Percentiles rank a stretch among this genome's conserved stretches.
Evolutionary conservation across 2,329 filamentous ascomycete genomes (phyloP).

Genomic region (Ophiostoma montium): DNA sequence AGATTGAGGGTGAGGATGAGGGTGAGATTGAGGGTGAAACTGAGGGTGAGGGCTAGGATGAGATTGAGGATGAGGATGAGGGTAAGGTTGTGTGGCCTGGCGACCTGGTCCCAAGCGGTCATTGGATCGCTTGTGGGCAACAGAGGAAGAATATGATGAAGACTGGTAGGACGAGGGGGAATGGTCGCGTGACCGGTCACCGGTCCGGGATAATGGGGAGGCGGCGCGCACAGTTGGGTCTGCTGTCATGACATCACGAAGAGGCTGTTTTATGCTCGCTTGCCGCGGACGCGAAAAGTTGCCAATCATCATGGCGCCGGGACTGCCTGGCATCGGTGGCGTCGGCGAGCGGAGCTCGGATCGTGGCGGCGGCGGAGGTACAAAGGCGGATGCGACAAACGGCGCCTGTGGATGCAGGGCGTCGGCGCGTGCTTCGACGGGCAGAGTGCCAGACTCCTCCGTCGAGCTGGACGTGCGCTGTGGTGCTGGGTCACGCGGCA

Average conservation of each 20-base stretch:
- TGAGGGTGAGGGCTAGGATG: no score
- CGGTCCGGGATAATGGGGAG: slow-evolving; percentile 24
- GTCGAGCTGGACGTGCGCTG: slow-evolving; percentile 7
- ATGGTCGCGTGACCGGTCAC: slow-evolving; percentile 26
- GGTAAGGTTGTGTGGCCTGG: slow-evolving; percentile 7
- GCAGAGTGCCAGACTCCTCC: slow-evolving; percentile 3
- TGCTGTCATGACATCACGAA: slow-evolving; percentile 11
- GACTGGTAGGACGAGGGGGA: slow-evolving; percentile 35
- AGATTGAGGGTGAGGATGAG: no score
- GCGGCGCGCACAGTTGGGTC: neutral
- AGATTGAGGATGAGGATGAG: no score
- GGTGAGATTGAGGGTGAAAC: no score
- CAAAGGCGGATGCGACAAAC: neutral
- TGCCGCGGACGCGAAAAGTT: slow-evolving; percentile 49
- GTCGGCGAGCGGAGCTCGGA: slow-evolving; percentile 2
- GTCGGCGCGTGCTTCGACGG: neutral
- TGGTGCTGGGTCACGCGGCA: neutral
- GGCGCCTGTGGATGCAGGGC: slow-evolving; percentile 11
- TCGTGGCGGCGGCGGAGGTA: neutral
- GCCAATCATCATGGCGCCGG: slow-evolving; percentile 27
- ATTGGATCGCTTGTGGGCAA: slow-evolving; percentile 24
- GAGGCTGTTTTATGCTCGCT: slow-evolving; percentile 32
- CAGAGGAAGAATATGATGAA: slow-evolving; percentile 29
- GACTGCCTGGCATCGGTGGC: slow-evolving; percentile 6
- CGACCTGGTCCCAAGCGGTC: slow-evolving; percentile 23